Evolutionary conservation across 2,329 filamentous ascomycete species (phyloP).

Genomic region (Aspergillus versicolor): DNA sequence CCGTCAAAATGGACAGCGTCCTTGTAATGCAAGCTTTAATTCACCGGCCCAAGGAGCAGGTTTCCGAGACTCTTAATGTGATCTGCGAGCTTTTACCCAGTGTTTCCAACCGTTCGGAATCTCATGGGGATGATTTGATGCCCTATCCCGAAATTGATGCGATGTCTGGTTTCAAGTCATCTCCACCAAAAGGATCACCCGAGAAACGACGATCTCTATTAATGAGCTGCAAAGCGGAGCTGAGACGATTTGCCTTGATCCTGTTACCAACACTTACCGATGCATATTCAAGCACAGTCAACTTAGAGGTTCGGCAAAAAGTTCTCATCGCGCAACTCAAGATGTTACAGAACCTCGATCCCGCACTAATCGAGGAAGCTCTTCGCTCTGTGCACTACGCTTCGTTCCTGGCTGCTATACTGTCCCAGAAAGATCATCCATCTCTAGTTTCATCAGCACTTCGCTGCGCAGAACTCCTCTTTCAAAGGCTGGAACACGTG

Average conservation of each 20-base stretch:
- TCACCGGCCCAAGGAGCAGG: conserved; percentile 90
- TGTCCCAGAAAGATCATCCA: conserved; percentile 92
- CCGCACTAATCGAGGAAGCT: conserved; percentile 78
- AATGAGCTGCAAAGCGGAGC: conserved; percentile 77
- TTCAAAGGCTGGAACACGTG: conserved; percentile 78
- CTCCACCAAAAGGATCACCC: conserved; percentile 54
- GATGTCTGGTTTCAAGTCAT: conserved; percentile 33
- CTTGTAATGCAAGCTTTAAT: conserved; percentile 98
- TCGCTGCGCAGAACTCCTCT: conserved; percentile 83
- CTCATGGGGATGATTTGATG: conserved; percentile 51
- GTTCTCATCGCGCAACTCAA: conserved; percentile 94
- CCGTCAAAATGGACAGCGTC: conserved; percentile 82
- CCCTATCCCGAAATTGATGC: conserved; percentile 50
- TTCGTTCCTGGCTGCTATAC: conserved; percentile 89
- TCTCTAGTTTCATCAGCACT: conserved; percentile 82
- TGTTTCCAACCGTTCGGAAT: conserved; percentile 58
- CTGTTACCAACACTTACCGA: conserved; percentile 93
- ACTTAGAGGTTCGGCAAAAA: conserved; percentile 89
- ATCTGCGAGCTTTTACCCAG: conserved; percentile 90
- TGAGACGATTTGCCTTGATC: conserved; percentile 89
- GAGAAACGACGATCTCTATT: conserved; percentile 82
- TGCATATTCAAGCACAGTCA: conserved; percentile 96
- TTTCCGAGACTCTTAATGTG: conserved; percentile 95
- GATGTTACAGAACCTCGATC: conserved; percentile 95
- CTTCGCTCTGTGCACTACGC: conserved; percentile 88